Base-by-base conservation (phyloP, 2,329 filamentous ascomycete species). In the Fusarium sublunatum region DNA sequence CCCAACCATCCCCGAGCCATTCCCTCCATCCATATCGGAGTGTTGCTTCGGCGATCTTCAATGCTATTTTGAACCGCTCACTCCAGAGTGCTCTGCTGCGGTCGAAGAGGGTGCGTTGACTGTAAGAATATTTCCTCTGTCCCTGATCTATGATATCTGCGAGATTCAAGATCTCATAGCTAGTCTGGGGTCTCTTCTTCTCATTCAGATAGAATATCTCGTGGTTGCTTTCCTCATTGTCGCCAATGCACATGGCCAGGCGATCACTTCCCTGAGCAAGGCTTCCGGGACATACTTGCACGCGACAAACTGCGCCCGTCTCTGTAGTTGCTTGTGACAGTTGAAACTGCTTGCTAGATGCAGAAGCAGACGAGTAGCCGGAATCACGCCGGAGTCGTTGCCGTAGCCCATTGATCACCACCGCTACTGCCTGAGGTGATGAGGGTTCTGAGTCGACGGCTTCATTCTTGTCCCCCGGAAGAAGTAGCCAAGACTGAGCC, bases 1-100 rank as follows among this genome's bases (percentile, higher is more conserved):
- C 50, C 54, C 54, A 54, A 5, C 31, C 39, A n/a, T 58, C 54
- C 1, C 49, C 43, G 4, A 58, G 53, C 53, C 53, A 58, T 38
- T 54, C 42, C 5, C 28, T 34, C 54, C 54, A 58, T 15, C 49
- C 50, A 34, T 58, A 58, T 12, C 49, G 38, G n/a, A 54, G 43
- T 22, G 49, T 53, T 2, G 54, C 54, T 12, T 58, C 54, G 3
- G 54, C 54, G 12, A 58, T 22, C 22, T 47, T 58, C 7, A 47
- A 34, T 4, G 49, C 54, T 2, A 58, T 31, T n/a, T 44, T 42
- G 43, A 40, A 58, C 6, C 38, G 53, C 5, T 42, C 6, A 3
- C 19, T 26, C 39, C 39, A 32, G 26, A 54, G 54, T 11, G 11
- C 22, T 11, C 19, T 49, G 10, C 50, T 54, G 3, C 31, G 38